These are phyloP conservation scores for Gnetum montanum DNA, from an alignment of 75 land plant genomes.

Conservation along the genomic window DNA sequence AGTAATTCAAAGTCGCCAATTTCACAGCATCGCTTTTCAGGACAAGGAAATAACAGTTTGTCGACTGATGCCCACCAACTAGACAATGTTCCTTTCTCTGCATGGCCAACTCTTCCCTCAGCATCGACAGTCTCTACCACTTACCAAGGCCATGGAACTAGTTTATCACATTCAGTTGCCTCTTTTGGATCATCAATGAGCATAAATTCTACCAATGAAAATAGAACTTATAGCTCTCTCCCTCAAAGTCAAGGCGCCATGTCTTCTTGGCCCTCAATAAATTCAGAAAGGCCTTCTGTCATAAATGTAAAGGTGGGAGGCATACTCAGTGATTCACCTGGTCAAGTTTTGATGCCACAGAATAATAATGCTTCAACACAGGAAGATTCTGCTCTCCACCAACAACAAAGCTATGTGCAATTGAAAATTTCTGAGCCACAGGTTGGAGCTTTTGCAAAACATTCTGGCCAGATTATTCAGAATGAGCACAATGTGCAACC, in stretches of 20 bases:
- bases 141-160: conserved; percentile 1
- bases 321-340: not conserved
- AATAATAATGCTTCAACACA: not conserved
- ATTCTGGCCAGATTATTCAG: not conserved
- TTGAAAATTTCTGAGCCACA: not conserved
- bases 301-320: not conserved
- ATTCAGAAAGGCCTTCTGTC: not conserved
- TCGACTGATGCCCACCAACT: conserved; percentile 2
- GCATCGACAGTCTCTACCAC: not conserved
- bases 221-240: not conserved
- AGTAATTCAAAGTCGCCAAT: conserved; percentile 19
- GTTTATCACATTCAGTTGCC: not conserved
- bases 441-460: not conserved
- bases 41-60: conserved; percentile 6
- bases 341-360: not conserved
- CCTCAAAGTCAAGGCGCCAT: not conserved
- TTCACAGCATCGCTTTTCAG: conserved; percentile 1
- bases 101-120: not conserved
- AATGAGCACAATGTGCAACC: conserved; percentile 2
- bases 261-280: conserved; percentile 1
- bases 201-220: conserved; percentile 3
- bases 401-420: not conserved
- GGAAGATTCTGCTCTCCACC: conserved; percentile 2
- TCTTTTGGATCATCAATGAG: conserved; percentile 1
- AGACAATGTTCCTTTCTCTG: not conserved